phyloP scores from a whole-genome alignment of 140 eudicot species.

The Cichorium intybus region DNA sequence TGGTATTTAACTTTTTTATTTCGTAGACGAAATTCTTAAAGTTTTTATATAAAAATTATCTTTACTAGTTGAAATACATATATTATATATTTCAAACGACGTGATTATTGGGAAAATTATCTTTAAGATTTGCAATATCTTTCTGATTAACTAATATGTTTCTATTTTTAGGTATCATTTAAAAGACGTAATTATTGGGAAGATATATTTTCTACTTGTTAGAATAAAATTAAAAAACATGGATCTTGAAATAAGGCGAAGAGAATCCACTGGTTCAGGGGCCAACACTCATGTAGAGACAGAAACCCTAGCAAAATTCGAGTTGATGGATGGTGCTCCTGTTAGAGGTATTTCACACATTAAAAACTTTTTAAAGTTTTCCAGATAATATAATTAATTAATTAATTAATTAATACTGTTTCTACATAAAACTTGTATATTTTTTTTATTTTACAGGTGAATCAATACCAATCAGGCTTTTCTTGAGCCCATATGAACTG shows the following conservation, averaged over 20 bases:
- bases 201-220: conserved; percentile 96
- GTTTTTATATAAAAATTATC: no score
- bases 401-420: no score
- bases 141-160: conserved; percentile 18
- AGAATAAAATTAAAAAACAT: conserved; percentile 94
- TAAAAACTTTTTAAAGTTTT: neutral
- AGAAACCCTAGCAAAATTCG: conserved; percentile 95
- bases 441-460: no score
- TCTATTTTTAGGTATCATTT: conserved; percentile 77
- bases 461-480: conserved; percentile 91
- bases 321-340: conserved; percentile 99
- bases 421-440: no score
- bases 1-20: no score
- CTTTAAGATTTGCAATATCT: neutral
- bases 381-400: no score
- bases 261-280: conserved; percentile 98
- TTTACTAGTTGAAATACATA: no score
- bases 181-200: conserved; percentile 94
- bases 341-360: conserved; percentile 68
- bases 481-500: conserved; percentile 94
- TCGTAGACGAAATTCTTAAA: no score
- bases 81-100: no score
- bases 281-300: conserved; percentile 98
- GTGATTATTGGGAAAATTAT: no score
- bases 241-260: conserved; percentile 97